These are phyloP conservation scores for Diaporthe vaccinii DNA, from an alignment of 2,329 filamentous ascomycete genomes.

Conservation along the genomic window DNA sequence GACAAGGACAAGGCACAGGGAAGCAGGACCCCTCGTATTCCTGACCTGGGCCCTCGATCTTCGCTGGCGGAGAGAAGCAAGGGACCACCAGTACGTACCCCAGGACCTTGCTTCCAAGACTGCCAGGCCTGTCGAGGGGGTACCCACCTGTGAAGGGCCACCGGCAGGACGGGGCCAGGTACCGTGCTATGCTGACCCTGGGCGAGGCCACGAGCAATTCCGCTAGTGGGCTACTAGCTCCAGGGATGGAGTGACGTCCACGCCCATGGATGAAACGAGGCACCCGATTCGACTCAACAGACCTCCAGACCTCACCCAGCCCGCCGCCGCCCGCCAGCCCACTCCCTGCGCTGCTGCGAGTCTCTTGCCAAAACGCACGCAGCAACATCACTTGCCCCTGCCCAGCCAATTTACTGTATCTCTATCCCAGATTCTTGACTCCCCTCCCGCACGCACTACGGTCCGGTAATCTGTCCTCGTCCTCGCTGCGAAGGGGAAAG, in stretches of 20 bases:
- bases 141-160: constrained; percentile 17
- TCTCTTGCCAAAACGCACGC: constrained; percentile 18
- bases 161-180: not conserved
- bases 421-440: constrained; percentile 35
- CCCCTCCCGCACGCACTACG: constrained; percentile 20
- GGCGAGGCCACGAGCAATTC: not conserved
- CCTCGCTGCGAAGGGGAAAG: constrained; percentile 23
- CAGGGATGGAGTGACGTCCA: constrained; percentile 32
- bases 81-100: constrained; percentile 9
- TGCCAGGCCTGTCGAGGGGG: not conserved
- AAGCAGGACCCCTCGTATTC: constrained; percentile 35
- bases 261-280: constrained; percentile 23
- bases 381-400: constrained; percentile 29
- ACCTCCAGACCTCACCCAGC: constrained; percentile 6
- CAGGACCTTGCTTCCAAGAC: constrained; percentile 16
- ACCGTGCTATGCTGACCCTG: not conserved
- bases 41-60: constrained; percentile 15
- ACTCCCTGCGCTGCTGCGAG: constrained; percentile 18
- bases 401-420: constrained; percentile 35
- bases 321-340: constrained; percentile 9
- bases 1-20: constrained; percentile 17
- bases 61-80: constrained; percentile 6
- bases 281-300: constrained; percentile 27
- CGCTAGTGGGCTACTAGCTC: constrained; percentile 29
- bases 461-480: constrained; percentile 30